Base-by-base conservation (phyloP, 139 green algal species). In the Micromonas commoda region DNA sequence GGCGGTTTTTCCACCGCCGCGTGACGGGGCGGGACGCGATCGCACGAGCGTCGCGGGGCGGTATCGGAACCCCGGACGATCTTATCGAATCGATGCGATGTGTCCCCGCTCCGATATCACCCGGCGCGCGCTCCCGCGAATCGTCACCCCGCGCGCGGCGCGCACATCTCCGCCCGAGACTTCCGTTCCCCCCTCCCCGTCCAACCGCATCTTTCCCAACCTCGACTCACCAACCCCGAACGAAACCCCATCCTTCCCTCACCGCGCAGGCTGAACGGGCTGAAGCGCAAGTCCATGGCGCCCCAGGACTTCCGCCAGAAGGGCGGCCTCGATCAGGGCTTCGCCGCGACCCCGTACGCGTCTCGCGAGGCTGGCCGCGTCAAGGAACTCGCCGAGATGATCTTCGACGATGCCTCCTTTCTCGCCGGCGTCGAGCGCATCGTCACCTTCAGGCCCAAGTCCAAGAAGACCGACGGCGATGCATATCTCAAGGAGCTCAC, bases 371-470 rank as follows among this genome's bases (percentile, higher is more conserved):
- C 45, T 9, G 45, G 45, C 9, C 9, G 45, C 9, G 45, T 57
- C 45, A 9, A 23, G 45, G 45, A 57, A 16, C 45, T 57, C 45
- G 16, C 45, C 16, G 9, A 9, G 45, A 16, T 16, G 9, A 57
- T 57, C 45, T 57, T 57, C 45, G 45, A 57, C 45, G 45, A 57
- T 16, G 45, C 9, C 45, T 9, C 45, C 9, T 57, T 57, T 57
- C 45, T 57, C 45, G 45, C 9, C 45, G 45, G 45, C 68, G 38
- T 39, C 26, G 26, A 75, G 35, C 32, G 31, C 37, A 39, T 61
- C 5, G n/a, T 75, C 26, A 63, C 21, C 20, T 75, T 38, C 34
- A 60, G 68, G 35, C 68, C 68, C 37, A 75, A 38, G 35, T 16
- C 23, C 19, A 61, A 75, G 35, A 71, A 71, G 64, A 33, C 32